Base-by-base conservation (phyloP, 441 rosid genomes). In the Pelargonium citronellum region DNA sequence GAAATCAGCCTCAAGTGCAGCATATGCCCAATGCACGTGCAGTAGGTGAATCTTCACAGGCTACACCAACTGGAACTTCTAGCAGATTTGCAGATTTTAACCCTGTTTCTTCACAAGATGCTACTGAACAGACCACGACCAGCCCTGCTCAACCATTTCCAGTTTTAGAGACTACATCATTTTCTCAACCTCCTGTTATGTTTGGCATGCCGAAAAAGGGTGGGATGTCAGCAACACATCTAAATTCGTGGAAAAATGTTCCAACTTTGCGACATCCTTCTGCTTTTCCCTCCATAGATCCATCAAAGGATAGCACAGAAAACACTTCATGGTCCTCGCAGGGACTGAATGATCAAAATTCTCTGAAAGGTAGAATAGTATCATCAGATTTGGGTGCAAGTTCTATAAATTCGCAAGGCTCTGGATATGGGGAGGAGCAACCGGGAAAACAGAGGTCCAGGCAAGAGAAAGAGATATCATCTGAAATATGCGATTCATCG, bases 1-100 rank as follows among this genome's bases (percentile, higher is more conserved):
- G 79, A 79, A 79, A 78, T 69, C 72, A 77, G 76, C 67, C 76
- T 68, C 89, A 80, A 72, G 76, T 73, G 68, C 87, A 81, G 77
- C 71, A 74, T 39, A 71, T 78, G 68, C 64, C 79, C 67, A 74
- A 71, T 71, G 74, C 76, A 63, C 74, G 76, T 58, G 74, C 63
- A 65, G 74, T 76, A 62, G 82, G 80, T 73, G 84, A 78, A 77
- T 75, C 77, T 62, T 73, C 68, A 39, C 86, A 72, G 12, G 75
- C 68, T 58, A 65, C 64, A 2, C 46, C 72, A 47, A 76, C 76
- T 30, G 66, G 63, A 57, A 51, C 68, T 6, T 63, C 84, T 22
- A 64, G 79, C 73, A 71, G 67, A 22, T 34, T 67, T 60, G 51
- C 71, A 39, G 71, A 66, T 66, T 39, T 24, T 71, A 81, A 77